A percentile compares a stretch with the other conserved stretches of the same genome.
Conservation (phyloP, 768 basidiomycete species). For the Fomitopsis pulvina region DNA sequence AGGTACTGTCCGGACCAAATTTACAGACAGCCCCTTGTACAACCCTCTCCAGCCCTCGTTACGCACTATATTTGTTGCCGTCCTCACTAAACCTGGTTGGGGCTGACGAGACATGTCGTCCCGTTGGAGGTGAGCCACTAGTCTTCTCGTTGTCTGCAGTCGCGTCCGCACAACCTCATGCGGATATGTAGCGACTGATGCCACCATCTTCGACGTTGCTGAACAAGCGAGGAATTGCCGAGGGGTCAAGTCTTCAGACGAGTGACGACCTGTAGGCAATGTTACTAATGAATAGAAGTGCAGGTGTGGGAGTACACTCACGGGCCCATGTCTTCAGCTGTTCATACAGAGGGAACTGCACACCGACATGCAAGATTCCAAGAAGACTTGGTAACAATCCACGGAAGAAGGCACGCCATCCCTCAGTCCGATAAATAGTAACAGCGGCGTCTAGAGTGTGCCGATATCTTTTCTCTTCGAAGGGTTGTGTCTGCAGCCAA, state of each 20-base stretch:
- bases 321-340: conserved; percentile 81
- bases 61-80: conserved; percentile 60
- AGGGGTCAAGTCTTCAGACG: conserved; percentile 44
- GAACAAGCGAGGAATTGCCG: conserved; percentile 79
- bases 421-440: conserved; percentile 89
- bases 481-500: conserved; percentile 67
- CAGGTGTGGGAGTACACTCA: conserved; percentile 38
- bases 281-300: neutral
- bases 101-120: conserved; percentile 49
- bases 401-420: conserved; percentile 84
- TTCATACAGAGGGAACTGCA: conserved; percentile 97
- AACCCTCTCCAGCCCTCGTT: conserved; percentile 88
- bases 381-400: conserved; percentile 90
- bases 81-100: conserved; percentile 65
- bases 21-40: conserved; percentile 92
- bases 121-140: conserved; percentile 35
- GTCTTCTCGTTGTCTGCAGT: conserved; percentile 77
- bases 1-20: conserved; percentile 91
- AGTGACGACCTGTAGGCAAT: conserved; percentile 15
- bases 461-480: conserved; percentile 70
- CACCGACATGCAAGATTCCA: conserved; percentile 91
- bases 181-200: conserved; percentile 92
- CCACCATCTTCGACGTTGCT: conserved; percentile 92
- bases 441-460: conserved; percentile 87
- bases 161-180: conserved; percentile 99